Conservation (phyloP, 371 early-diverging fungal species). For the Mucor saturninus region DNA sequence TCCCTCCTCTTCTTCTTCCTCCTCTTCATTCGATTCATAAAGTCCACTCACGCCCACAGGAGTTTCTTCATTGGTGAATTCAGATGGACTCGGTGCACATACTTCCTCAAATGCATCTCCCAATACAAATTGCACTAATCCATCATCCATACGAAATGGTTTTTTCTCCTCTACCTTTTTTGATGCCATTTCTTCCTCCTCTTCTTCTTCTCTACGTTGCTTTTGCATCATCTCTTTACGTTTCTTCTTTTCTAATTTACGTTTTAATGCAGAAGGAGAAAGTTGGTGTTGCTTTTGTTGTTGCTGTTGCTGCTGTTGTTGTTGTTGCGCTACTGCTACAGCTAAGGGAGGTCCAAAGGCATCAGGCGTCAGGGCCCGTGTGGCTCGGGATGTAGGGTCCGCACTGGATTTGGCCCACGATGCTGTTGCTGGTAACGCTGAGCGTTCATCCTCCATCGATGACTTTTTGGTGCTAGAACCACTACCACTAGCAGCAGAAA, state of each 20-base stretch:
- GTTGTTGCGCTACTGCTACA: constrained; percentile 60
- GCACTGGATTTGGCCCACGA: constrained; percentile 64
- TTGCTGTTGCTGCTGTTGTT: constrained; percentile 55
- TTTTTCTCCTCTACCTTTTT: constrained; percentile 7
- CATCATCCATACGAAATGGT: constrained; percentile 14
- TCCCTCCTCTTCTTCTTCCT: neutral
- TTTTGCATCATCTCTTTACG: constrained; percentile 39
- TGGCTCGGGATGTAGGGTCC: constrained; percentile 16
- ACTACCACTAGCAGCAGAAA: neutral
- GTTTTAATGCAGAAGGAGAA: constrained; percentile 35
- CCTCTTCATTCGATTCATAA: constrained; percentile 11
- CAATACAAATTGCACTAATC: constrained; percentile 44
- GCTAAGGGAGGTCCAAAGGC: constrained; percentile 56
- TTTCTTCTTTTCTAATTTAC: constrained; percentile 51
- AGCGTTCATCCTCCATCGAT: constrained; percentile 39
- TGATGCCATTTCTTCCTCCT: neutral
- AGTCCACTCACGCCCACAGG: constrained; percentile 44
- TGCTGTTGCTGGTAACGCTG: constrained; percentile 68
- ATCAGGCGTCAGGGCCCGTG: constrained; percentile 50
- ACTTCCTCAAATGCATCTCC: constrained; percentile 40
- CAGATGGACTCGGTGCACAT: neutral
- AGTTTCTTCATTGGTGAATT: constrained; percentile 23
- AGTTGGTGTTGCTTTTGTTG: constrained; percentile 31
- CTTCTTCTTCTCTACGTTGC: constrained; percentile 33
- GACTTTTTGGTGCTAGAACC: neutral